Evolutionary conservation across 2,329 filamentous ascomycete genomes (phyloP).

Genomic region (Geosmithia putterillii): DNA sequence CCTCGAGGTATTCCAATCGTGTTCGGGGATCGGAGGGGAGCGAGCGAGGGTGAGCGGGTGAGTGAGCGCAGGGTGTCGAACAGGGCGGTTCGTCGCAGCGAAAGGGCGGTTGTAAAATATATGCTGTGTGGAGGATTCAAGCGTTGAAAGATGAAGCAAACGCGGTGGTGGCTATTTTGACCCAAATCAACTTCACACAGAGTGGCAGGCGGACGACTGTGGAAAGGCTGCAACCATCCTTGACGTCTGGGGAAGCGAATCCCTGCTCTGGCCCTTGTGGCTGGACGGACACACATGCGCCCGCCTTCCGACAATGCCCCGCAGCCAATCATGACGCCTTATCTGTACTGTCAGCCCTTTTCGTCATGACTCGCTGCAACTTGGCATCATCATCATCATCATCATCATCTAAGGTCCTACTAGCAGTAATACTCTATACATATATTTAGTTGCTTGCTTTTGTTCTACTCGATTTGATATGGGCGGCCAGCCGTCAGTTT

Average conservation of each 20-base stretch:
- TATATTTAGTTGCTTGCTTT: neutral
- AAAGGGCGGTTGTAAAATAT: neutral
- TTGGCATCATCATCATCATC: neutral
- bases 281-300: constrained; percentile 25
- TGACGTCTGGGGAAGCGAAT: constrained; percentile 2
- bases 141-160: neutral
- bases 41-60: neutral
- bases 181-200: neutral
- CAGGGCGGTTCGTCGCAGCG: neutral
- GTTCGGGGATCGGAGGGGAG: neutral
- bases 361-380: neutral
- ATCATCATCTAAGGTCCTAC: neutral
- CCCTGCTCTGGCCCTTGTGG: constrained; percentile 1
- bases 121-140: neutral
- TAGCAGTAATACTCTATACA: neutral
- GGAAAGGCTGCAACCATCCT: neutral
- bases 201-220: neutral
- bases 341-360: constrained; percentile 1
- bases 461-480: too few relatives aligned
- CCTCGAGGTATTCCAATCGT: neutral
- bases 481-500: too few relatives aligned
- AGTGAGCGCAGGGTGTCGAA: neutral
- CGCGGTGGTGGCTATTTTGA: neutral
- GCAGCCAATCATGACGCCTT: constrained; percentile 15
- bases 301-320: constrained; percentile 18